phyloP scores from a whole-genome alignment of 1,284 basidiomycete species.

The Fistulina hepatica region DNA sequence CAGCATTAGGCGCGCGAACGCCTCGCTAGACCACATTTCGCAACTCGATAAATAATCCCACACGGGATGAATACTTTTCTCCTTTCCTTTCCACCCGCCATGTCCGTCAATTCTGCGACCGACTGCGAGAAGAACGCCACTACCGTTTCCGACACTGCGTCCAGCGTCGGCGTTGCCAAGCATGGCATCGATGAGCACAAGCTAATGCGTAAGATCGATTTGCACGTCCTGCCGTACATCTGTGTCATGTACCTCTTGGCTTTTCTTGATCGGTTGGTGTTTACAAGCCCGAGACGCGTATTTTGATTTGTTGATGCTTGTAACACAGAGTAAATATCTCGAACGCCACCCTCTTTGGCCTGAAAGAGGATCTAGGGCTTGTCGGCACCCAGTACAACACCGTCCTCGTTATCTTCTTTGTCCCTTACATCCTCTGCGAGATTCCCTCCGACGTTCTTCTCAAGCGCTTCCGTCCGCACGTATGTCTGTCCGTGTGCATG shows the following conservation, averaged over 20 bases:
- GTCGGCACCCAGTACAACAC: background rate
- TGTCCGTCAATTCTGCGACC: too few species aligned
- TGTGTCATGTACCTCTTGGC: constrained; percentile 1
- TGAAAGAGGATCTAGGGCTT: background rate
- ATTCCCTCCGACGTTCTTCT: background rate
- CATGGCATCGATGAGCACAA: background rate
- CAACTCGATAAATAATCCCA: too few species aligned
- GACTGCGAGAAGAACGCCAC: too few species aligned
- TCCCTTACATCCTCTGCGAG: constrained; percentile 3
- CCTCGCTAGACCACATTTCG: too few species aligned
- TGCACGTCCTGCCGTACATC: constrained; percentile 1
- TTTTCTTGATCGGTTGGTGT: constrained; percentile 1
- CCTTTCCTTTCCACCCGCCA: too few species aligned
- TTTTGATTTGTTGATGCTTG: background rate
- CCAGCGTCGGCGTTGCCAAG: background rate
- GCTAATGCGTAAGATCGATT: constrained; percentile 1
- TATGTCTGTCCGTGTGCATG: background rate
- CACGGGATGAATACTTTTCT: too few species aligned
- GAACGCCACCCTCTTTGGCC: constrained; percentile 1
- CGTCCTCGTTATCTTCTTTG: constrained; percentile 2
- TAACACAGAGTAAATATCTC: constrained; percentile 1
- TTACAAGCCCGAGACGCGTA: too few species aligned
- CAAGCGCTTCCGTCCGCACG: background rate
- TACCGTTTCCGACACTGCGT: too few species aligned
- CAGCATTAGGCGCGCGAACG: too few species aligned